Percentiles rank a stretch among this genome's conserved stretches.
These are phyloP conservation scores for Diaporthe ampelina DNA, from an alignment of 2,329 filamentous ascomycete genomes.

Conservation along the genomic window DNA sequence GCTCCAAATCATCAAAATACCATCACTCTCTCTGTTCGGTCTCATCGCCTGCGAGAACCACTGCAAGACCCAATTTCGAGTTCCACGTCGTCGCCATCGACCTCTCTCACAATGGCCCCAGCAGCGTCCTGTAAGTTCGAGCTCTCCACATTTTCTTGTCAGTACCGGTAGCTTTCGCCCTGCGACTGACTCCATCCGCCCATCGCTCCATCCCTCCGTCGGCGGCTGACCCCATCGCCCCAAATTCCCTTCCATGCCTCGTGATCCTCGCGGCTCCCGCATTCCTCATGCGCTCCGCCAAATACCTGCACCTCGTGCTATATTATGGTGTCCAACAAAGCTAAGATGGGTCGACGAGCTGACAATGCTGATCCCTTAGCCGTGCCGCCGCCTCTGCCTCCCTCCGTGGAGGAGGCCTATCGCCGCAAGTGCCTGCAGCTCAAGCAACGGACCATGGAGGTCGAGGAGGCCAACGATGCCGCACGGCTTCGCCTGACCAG, in stretches of 20 bases:
- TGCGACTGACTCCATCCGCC: conserved; percentile 39
- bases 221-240: conserved; percentile 30
- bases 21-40: background rate
- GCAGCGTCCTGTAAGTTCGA: conserved; percentile 39
- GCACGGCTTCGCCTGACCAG: conserved; percentile 83
- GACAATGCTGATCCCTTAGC: conserved; percentile 51
- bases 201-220: conserved; percentile 16
- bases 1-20: background rate
- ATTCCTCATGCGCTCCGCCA: conserved; percentile 2
- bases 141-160: conserved; percentile 41
- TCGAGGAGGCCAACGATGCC: conserved; percentile 91
- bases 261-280: background rate
- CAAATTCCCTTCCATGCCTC: conserved; percentile 26
- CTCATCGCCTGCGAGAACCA: background rate
- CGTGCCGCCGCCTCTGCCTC: conserved; percentile 76
- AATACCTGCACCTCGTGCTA: conserved; percentile 13
- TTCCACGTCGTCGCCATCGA: background rate
- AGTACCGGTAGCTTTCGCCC: conserved; percentile 32
- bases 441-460: conserved; percentile 90
- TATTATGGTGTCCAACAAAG: conserved; percentile 37
- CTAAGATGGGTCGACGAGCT: conserved; percentile 49
- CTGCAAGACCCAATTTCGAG: background rate
- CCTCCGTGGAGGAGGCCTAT: conserved; percentile 95
- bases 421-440: conserved; percentile 96
- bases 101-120: conserved; percentile 38